These are phyloP conservation scores for Syncephalastrum sp. DNA, from an alignment of 371 early-diverging fungal species.

Conservation along the genomic window DNA sequence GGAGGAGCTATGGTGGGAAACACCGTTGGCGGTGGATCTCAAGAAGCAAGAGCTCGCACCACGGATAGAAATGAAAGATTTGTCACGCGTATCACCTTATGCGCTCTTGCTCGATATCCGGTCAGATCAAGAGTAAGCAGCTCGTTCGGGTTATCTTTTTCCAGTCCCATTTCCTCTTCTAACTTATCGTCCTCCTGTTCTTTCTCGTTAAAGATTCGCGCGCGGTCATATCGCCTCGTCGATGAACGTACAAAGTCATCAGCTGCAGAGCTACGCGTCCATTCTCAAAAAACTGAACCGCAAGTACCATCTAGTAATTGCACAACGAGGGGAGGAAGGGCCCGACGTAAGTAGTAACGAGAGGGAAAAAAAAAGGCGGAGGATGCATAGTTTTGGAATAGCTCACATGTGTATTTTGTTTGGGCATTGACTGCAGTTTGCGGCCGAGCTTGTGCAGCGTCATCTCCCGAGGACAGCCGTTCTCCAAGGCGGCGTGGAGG, in stretches of 20 bases:
- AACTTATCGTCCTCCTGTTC: not conserved
- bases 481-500: slow-evolving; percentile 60
- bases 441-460: slow-evolving; percentile 48
- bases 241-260: slow-evolving; percentile 50
- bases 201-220: slow-evolving; percentile 39
- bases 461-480: slow-evolving; percentile 52
- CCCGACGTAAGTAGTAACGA: slow-evolving; percentile 46
- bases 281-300: slow-evolving; percentile 55
- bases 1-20: slow-evolving; percentile 52
- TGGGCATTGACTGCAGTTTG: slow-evolving; percentile 35
- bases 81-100: slow-evolving; percentile 46
- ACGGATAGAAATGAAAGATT: slow-evolving; percentile 54
- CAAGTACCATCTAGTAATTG: slow-evolving; percentile 59
- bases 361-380: not conserved
- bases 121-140: slow-evolving; percentile 57
- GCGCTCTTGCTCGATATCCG: slow-evolving; percentile 64
- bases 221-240: slow-evolving; percentile 60
- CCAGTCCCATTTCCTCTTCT: too few relatives aligned
- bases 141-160: too few relatives aligned
- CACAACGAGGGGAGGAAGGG: slow-evolving; percentile 45
- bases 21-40: slow-evolving; percentile 50
- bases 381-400: not conserved
- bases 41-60: slow-evolving; percentile 62
- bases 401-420: not conserved
- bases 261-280: slow-evolving; percentile 45